Percentiles rank a stretch among this genome's conserved stretches.
phyloP scores from a whole-genome alignment of 2,329 filamentous ascomycete species.

The Exophiala oligosperma region DNA sequence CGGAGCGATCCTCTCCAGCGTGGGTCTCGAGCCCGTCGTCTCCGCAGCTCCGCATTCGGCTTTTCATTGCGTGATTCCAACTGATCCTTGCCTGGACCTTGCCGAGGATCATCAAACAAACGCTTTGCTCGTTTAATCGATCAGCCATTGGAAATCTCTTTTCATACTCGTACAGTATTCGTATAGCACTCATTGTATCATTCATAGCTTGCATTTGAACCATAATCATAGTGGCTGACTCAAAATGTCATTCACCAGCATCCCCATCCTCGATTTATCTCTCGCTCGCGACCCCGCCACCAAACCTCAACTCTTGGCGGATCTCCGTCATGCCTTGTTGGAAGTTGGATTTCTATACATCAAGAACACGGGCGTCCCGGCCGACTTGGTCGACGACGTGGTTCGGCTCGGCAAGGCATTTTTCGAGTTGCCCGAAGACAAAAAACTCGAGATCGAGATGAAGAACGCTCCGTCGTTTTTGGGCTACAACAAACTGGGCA shows the following conservation, averaged over 20 bases:
- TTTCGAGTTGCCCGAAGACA: conserved; percentile 72
- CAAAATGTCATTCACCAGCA: conserved; percentile 33
- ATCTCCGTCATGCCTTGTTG: conserved; percentile 73
- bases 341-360: conserved; percentile 89
- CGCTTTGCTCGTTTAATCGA: background rate
- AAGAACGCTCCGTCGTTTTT: conserved; percentile 72
- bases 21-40: background rate
- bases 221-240: too few relatives aligned
- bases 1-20: background rate
- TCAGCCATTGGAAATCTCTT: background rate
- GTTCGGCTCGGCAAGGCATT: conserved; percentile 69
- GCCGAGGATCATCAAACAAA: background rate
- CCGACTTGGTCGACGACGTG: conserved; percentile 64
- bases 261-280: conserved; percentile 76
- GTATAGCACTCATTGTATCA: background rate
- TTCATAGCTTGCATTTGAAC: too few relatives aligned
- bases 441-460: conserved; percentile 76
- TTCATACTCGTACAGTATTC: background rate
- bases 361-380: conserved; percentile 72
- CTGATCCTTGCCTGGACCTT: background rate
- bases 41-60: background rate
- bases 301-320: conserved; percentile 69
- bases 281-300: conserved; percentile 62
- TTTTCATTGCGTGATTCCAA: background rate
- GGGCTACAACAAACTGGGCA: conserved; percentile 48